Evolutionary conservation across 2,329 filamentous ascomycete species (phyloP), one percentile per base, ranked within the genome.

Genomic region (Capronia epimyces): DNA sequence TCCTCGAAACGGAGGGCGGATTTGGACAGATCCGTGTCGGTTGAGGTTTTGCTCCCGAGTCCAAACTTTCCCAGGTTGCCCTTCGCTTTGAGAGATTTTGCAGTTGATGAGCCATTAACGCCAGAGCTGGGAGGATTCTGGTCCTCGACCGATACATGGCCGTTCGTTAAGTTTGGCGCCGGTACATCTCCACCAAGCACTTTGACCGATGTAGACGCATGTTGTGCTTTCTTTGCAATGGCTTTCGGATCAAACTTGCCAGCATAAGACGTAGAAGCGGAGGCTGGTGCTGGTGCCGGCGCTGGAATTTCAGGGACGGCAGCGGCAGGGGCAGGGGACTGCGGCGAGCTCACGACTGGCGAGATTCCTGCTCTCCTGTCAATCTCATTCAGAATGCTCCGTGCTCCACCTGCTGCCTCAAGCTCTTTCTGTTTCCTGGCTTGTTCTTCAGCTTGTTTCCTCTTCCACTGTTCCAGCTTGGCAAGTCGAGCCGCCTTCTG

Each of bases 401-500:
- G 76, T 32, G 83, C 79, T 57, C 81, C 82, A 51, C 79, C 80
- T 34, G 80, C 75, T 46, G 81, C 81, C 32, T 69, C 69, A 39
- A 83, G 77, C 62, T 86, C 80, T 63, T 81, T 83, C 65, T 86
- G 81, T 65, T 87, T 87, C 56, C 79, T 79, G 61, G 84, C 84
- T 60, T 84, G 84, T 65, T 83, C 82, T 58, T 88, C 86, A 4
- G 76, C 76, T 65, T 89, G 84, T 70, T 90, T 91, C 69, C 89
- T 86, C 71, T 95, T 95, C 90, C 89, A 95, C 50, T 87, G 87
- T 66, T 91, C 87, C 22, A 95, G 71, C 65, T 88, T 90, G 22
- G 87, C 87, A 37, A 89, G 75, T 56, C 87, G 77, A 67, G 91
- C 87, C 43, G 84, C 86, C 67, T 90, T 88, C 65, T 86, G 89